Percentiles rank a stretch among this genome's conserved stretches.
Conservation (phyloP, 2,329 filamentous ascomycete species). For the Diplodia mutila region DNA sequence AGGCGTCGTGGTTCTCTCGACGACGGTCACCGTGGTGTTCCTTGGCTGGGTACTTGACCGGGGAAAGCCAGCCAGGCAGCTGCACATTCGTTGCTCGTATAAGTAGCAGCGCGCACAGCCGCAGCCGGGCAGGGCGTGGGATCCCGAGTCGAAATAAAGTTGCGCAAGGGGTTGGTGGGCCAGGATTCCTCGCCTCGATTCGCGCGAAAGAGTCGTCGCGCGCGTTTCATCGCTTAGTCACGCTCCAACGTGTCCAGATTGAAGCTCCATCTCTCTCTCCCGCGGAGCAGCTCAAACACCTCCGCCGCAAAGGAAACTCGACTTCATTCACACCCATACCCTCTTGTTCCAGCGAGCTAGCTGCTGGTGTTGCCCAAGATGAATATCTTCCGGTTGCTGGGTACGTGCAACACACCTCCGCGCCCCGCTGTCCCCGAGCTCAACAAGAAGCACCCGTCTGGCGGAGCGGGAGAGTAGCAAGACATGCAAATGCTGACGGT, state of each 20-base stretch:
- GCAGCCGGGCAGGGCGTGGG: too few relatives aligned
- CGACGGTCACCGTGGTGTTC: too few relatives aligned
- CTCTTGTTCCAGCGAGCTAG: slow-evolving; percentile 24
- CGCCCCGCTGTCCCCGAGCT: background rate
- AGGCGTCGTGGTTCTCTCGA: too few relatives aligned
- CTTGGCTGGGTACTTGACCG: too few relatives aligned
- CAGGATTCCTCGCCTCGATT: background rate
- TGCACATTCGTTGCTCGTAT: background rate
- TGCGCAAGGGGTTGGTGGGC: background rate
- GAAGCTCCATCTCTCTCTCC: slow-evolving; percentile 1
- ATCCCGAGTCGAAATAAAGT: slow-evolving; percentile 13
- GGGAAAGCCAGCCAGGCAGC: background rate
- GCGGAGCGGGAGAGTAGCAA: background rate
- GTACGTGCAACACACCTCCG: slow-evolving; percentile 48
- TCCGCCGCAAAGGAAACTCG: background rate
- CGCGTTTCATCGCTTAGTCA: slow-evolving; percentile 24
- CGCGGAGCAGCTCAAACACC: slow-evolving; percentile 1
- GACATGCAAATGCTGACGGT: background rate
- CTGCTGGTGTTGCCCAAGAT: slow-evolving; percentile 49
- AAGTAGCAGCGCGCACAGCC: background rate
- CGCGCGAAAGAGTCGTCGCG: background rate
- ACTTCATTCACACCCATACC: background rate
- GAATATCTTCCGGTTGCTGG: slow-evolving; percentile 72
- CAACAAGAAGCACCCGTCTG: slow-evolving; percentile 3
- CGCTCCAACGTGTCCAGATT: slow-evolving; percentile 26